Conservation (phyloP, 2,329 filamentous ascomycete genomes). For the Monosporascus sp. region DNA sequence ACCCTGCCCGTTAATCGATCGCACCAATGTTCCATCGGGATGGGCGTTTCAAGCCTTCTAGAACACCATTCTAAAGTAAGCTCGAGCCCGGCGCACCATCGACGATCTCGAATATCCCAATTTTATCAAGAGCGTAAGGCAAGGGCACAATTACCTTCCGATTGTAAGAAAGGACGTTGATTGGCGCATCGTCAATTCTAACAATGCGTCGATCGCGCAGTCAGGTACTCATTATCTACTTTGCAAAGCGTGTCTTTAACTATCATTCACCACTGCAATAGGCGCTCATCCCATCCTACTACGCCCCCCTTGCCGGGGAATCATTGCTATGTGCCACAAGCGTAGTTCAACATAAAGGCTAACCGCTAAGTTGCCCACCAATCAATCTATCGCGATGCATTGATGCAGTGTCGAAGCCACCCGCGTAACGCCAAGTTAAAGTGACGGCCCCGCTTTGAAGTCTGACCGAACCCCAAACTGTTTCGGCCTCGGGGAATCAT, state of each 20-base stretch:
- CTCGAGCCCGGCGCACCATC: neutral
- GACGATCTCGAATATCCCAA: neutral
- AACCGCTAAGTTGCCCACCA: neutral
- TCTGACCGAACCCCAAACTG: slow-evolving; percentile 11
- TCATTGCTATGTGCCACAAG: neutral
- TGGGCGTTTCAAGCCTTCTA: neutral
- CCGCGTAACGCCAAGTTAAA: slow-evolving; percentile 3
- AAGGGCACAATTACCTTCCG: neutral
- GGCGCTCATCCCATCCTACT: neutral
- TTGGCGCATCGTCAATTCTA: neutral
- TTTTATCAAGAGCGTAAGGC: neutral
- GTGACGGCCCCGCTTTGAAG: neutral
- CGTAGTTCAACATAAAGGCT: neutral
- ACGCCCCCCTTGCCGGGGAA: neutral
- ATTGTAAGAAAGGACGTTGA: neutral
- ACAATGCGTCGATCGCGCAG: too few relatives aligned
- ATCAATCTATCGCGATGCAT: neutral
- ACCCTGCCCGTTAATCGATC: neutral
- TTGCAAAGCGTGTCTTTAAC: neutral
- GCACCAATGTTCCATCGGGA: neutral
- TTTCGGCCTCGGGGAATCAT: slow-evolving; percentile 17
- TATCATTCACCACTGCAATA: neutral
- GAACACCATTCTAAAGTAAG: neutral
- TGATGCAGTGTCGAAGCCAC: neutral
- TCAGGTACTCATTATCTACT: too few relatives aligned